Conservation (phyloP, 495 filamentous ascomycete species). For the Penicillium steckii region DNA sequence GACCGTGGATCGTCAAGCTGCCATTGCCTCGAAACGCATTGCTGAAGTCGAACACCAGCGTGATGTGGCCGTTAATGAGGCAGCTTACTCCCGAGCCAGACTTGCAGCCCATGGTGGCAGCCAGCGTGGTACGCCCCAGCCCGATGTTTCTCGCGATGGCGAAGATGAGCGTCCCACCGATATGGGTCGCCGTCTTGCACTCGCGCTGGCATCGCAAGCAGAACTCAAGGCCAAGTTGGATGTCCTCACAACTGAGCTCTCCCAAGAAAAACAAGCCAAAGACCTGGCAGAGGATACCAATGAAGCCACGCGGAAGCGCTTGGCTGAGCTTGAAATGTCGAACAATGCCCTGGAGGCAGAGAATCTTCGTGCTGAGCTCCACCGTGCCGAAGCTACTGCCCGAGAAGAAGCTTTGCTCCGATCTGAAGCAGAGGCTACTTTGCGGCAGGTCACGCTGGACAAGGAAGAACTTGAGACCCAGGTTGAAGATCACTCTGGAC, state of each 20-base stretch:
- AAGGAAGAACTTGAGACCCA: constrained; percentile 76
- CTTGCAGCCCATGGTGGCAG: constrained; percentile 80
- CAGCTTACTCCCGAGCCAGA: constrained; percentile 91
- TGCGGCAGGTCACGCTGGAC: constrained; percentile 74
- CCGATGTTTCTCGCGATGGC: constrained; percentile 58
- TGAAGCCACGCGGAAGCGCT: constrained; percentile 75
- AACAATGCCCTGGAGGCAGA: constrained; percentile 80
- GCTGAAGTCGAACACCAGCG: constrained; percentile 91
- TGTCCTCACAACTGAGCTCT: constrained; percentile 63
- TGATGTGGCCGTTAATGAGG: constrained; percentile 88
- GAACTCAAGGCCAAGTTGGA: constrained; percentile 73
- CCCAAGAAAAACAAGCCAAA: constrained; percentile 74
- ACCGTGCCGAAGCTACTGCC: constrained; percentile 67
- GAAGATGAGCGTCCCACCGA: constrained; percentile 71
- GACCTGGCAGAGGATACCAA: constrained; percentile 86
- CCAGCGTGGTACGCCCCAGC: constrained; percentile 66
- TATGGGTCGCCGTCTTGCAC: constrained; percentile 77
- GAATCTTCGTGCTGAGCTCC: constrained; percentile 78
- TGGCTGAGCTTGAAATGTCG: constrained; percentile 83
- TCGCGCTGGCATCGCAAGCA: constrained; percentile 71
- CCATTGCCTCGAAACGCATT: constrained; percentile 80
- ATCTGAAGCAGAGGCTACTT: constrained; percentile 70
- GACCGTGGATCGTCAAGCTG: constrained; percentile 81
- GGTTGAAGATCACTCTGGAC: constrained; percentile 63
- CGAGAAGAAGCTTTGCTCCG: constrained; percentile 75